phyloP scores from a whole-genome alignment of 768 basidiomycete species.

The Mycena galericulata region DNA sequence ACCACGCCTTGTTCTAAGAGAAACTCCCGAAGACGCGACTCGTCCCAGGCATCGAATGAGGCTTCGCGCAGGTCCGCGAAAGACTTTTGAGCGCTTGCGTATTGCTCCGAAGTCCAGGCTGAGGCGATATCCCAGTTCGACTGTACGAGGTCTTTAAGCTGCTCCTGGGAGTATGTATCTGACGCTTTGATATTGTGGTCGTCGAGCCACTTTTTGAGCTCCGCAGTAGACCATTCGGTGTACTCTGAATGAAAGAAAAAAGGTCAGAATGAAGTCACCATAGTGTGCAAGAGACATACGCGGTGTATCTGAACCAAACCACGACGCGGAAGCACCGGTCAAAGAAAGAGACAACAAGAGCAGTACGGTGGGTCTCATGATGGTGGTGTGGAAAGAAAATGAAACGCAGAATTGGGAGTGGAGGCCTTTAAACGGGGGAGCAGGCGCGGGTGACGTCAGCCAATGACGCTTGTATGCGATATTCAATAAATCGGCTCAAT shows the following conservation, averaged over 20 bases:
- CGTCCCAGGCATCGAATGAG: slow-evolving; percentile 86
- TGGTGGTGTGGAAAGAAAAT: not conserved
- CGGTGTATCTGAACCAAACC: slow-evolving; percentile 61
- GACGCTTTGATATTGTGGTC: slow-evolving; percentile 72
- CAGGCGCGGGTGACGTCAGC: too few relatives aligned
- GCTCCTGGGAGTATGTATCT: slow-evolving; percentile 52
- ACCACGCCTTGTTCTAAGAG: slow-evolving; percentile 90
- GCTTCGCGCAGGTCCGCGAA: slow-evolving; percentile 71
- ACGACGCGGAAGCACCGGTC: slow-evolving; percentile 59
- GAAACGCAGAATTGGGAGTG: not conserved
- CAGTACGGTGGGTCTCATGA: slow-evolving; percentile 46
- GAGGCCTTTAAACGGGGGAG: not conserved
- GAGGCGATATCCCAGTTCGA: slow-evolving; percentile 69
- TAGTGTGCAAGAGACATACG: slow-evolving; percentile 26
- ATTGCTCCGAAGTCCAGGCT: slow-evolving; percentile 74
- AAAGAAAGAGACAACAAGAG: slow-evolving; percentile 48
- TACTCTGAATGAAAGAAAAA: slow-evolving; percentile 43
- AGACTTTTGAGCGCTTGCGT: slow-evolving; percentile 68
- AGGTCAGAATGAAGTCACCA: slow-evolving; percentile 15
- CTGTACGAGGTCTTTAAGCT: slow-evolving; percentile 62
- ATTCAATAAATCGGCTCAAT: too few relatives aligned
- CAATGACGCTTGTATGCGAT: not conserved
- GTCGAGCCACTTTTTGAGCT: slow-evolving; percentile 78
- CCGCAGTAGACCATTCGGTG: slow-evolving; percentile 68
- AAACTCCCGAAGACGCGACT: slow-evolving; percentile 83